These are phyloP conservation scores for Mycena rebaudengoi DNA, from an alignment of 768 basidiomycete genomes.

Conservation along the genomic window DNA sequence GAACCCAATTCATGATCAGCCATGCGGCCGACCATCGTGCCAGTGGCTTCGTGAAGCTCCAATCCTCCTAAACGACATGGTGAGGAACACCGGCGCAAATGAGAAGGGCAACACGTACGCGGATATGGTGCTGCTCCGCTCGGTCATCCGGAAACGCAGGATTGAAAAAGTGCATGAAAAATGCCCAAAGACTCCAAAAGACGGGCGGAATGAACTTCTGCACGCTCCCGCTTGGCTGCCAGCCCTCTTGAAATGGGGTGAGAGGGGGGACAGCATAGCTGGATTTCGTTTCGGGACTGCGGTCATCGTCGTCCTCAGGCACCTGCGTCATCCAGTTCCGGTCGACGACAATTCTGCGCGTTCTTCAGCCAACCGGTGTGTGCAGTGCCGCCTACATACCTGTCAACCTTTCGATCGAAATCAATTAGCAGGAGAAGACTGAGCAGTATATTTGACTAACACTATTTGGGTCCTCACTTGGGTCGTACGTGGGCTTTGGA, in stretches of 20 bases:
- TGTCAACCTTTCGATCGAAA: conserved; percentile 55
- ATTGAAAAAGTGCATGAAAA: conserved; percentile 63
- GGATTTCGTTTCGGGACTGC: conserved; percentile 36
- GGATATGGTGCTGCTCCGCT: conserved; percentile 54
- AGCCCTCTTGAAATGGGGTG: conserved; percentile 20
- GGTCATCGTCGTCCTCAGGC: conserved; percentile 31
- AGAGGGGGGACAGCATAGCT: conserved; percentile 35
- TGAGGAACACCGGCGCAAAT: conserved; percentile 1
- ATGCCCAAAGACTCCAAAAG: conserved; percentile 43
- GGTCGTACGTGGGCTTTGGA: not conserved
- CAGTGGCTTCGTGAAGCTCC: conserved; percentile 74
- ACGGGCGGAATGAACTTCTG: conserved; percentile 38
- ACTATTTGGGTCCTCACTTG: conserved; percentile 14
- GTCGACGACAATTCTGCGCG: conserved; percentile 83
- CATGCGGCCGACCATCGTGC: conserved; percentile 72
- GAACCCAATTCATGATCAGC: conserved; percentile 74
- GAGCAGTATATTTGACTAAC: conserved; percentile 3
- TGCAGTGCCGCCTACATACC: conserved; percentile 82
- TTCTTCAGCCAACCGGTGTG: conserved; percentile 35
- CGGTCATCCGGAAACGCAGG: conserved; percentile 67
- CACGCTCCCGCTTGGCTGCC: conserved; percentile 15
- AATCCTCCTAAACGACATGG: conserved; percentile 60
- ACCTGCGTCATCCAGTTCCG: conserved; percentile 60
- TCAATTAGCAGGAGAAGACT: not conserved
- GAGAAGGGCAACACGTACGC: conserved; percentile 34